Conservation (phyloP, 2,329 filamentous ascomycete genomes). For the Chaetomiaceae sp. region DNA sequence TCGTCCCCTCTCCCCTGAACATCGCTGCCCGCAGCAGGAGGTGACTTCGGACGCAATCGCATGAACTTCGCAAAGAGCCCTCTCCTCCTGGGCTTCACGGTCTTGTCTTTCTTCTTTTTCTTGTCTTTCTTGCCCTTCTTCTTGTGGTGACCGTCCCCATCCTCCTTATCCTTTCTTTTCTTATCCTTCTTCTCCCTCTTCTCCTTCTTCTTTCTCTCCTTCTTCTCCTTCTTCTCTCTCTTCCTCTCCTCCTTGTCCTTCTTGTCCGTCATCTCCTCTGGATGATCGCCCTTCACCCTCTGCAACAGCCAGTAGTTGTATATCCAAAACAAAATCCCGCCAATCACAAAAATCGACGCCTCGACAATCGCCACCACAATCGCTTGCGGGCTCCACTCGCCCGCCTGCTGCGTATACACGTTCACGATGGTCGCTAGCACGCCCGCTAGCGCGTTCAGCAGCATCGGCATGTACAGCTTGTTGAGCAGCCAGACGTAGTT, state of each 20-base stretch:
- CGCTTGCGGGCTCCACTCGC: conserved; percentile 42
- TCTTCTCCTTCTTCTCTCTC: conserved; percentile 1
- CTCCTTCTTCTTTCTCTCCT: conserved; percentile 21
- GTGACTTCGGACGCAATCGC: too few relatives aligned
- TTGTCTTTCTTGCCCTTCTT: conserved; percentile 14
- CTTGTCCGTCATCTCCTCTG: conserved; percentile 10
- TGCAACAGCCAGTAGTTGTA: conserved; percentile 32
- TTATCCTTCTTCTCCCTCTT: conserved; percentile 21
- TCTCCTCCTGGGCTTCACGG: too few relatives aligned
- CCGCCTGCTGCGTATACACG: conserved; percentile 45
- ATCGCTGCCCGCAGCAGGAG: conserved; percentile 28
- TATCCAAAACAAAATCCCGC: conserved; percentile 29
- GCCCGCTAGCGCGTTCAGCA: conserved; percentile 47
- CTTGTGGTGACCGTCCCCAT: not conserved
- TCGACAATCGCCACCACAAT: conserved; percentile 39
- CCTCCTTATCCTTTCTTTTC: conserved; percentile 5
- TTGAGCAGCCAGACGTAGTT: conserved; percentile 55
- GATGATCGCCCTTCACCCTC: conserved; percentile 31
- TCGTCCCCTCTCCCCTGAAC: conserved; percentile 16
- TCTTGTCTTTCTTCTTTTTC: too few relatives aligned
- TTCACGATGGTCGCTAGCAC: conserved; percentile 46
- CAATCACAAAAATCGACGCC: conserved; percentile 28
- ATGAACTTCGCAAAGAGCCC: too few relatives aligned
- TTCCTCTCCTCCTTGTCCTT: not conserved
- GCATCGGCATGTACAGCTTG: conserved; percentile 43